phyloP scores from a whole-genome alignment of 225 moss, liverwort and hornwort species.

The Polytrichum formosum region DNA sequence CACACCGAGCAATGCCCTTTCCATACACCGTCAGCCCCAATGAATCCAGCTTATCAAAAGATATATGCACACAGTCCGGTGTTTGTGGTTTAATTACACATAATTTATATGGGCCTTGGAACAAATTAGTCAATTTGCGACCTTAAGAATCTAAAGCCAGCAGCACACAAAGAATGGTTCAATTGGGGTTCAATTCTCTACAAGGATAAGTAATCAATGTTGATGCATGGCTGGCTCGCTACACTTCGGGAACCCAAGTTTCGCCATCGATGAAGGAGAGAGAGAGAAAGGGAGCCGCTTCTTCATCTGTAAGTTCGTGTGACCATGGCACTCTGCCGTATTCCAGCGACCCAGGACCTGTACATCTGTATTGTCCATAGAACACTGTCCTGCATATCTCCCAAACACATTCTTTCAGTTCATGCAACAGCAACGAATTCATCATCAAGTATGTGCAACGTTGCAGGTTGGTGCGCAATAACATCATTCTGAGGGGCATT shows the following conservation, averaged over 20 bases:
- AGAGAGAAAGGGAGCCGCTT: slow-evolving; percentile 56
- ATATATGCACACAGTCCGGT: too few relatives aligned
- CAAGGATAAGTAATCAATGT: too few relatives aligned
- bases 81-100: too few relatives aligned
- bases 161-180: too few relatives aligned
- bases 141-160: too few relatives aligned
- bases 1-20: too few relatives aligned
- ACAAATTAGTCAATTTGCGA: too few relatives aligned
- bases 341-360: slow-evolving; percentile 44
- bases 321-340: slow-evolving; percentile 53
- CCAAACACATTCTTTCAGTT: background rate
- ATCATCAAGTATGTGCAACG: background rate
- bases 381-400: slow-evolving; percentile 33
- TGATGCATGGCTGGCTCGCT: background rate
- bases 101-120: too few relatives aligned
- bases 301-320: slow-evolving; percentile 48
- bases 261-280: slow-evolving; percentile 43
- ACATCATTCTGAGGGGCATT: too few relatives aligned
- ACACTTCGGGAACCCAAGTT: slow-evolving; percentile 35
- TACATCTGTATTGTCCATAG: slow-evolving; percentile 59
- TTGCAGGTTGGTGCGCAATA: background rate
- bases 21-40: too few relatives aligned
- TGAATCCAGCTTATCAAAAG: too few relatives aligned
- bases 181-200: too few relatives aligned
- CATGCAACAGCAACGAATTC: background rate